A percentile compares a stretch with the other conserved stretches of the same genome.
These are phyloP conservation scores for Sphaerostilbella broomeana DNA, from an alignment of 2,329 filamentous ascomycete species.

Conservation along the genomic window DNA sequence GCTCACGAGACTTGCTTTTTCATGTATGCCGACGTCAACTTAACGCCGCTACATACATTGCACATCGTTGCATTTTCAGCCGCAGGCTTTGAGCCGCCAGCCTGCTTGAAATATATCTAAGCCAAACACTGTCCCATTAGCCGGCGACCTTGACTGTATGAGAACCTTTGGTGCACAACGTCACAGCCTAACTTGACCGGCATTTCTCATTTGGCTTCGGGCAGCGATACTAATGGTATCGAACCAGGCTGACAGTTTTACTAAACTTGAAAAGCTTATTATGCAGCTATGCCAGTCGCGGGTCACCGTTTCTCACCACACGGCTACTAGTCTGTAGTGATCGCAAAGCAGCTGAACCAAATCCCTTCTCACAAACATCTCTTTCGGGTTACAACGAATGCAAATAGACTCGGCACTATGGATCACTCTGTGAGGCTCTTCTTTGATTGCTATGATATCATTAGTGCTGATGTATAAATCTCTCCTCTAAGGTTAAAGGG, in stretches of 20 bases:
- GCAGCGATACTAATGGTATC: slow-evolving; percentile 19
- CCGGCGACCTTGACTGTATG: background rate
- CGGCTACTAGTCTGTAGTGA: no score
- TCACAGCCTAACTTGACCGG: slow-evolving; percentile 20
- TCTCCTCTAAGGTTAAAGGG: no score
- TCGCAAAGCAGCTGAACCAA: no score
- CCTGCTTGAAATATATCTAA: background rate
- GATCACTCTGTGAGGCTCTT: no score
- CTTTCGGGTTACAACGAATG: no score
- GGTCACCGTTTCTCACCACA: no score
- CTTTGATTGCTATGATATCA: no score
- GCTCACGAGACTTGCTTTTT: slow-evolving; percentile 12
- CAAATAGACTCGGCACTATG: no score
- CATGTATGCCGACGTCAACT: slow-evolving; percentile 15
- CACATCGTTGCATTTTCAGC: slow-evolving; percentile 5
- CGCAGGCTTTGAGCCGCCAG: slow-evolving; percentile 4
- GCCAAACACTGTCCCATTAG: slow-evolving; percentile 1
- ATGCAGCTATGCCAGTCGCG: no score
- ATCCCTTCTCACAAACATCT: no score
- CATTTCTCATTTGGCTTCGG: slow-evolving; percentile 16
- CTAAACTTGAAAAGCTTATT: background rate
- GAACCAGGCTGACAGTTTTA: background rate
- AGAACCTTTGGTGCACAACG: slow-evolving; percentile 14
- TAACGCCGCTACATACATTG: background rate
- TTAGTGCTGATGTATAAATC: no score